These are phyloP conservation scores for Cercospora sojina DNA, from an alignment of 2,329 filamentous ascomycete genomes.

Conservation along the genomic window DNA sequence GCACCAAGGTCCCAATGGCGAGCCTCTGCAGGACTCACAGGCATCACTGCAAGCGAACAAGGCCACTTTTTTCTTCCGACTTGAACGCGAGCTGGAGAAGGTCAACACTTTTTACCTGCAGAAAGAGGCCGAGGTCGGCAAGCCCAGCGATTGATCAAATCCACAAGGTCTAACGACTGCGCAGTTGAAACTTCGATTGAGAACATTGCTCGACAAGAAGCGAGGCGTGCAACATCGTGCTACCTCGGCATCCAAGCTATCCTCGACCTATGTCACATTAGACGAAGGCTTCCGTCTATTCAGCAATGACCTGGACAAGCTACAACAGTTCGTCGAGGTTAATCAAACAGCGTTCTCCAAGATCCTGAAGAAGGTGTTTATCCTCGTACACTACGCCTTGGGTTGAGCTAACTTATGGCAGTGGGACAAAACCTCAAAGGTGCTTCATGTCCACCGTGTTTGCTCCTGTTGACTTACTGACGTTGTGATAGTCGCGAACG, in stretches of 20 bases:
- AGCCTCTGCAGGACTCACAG: slow-evolving; percentile 68
- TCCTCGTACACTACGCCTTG: slow-evolving; percentile 18
- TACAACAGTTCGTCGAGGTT: slow-evolving; percentile 95
- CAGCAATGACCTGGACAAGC: slow-evolving; percentile 91
- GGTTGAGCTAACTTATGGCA: slow-evolving; percentile 45
- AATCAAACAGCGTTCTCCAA: slow-evolving; percentile 98
- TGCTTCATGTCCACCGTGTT: slow-evolving; percentile 39
- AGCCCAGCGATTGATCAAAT: not conserved
- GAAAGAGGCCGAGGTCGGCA: slow-evolving; percentile 86
- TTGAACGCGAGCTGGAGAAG: slow-evolving; percentile 96
- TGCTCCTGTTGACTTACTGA: slow-evolving; percentile 24
- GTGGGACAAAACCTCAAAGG: slow-evolving; percentile 99
- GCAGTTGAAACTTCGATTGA: slow-evolving; percentile 87
- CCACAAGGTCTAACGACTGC: slow-evolving; percentile 6
- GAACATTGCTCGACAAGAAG: slow-evolving; percentile 93
- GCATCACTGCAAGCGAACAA: slow-evolving; percentile 92
- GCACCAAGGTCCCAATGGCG: slow-evolving; percentile 53
- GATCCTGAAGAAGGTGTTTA: slow-evolving; percentile 83
- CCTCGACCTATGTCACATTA: slow-evolving; percentile 88
- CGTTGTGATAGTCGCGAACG: slow-evolving; percentile 70
- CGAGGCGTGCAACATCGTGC: slow-evolving; percentile 76
- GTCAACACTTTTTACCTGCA: slow-evolving; percentile 97
- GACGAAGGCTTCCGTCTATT: slow-evolving; percentile 98
- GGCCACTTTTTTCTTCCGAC: slow-evolving; percentile 96
- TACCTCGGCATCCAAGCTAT: slow-evolving; percentile 74